Conservation (phyloP, 2,329 filamentous ascomycete genomes). For the Periconia sp. region DNA sequence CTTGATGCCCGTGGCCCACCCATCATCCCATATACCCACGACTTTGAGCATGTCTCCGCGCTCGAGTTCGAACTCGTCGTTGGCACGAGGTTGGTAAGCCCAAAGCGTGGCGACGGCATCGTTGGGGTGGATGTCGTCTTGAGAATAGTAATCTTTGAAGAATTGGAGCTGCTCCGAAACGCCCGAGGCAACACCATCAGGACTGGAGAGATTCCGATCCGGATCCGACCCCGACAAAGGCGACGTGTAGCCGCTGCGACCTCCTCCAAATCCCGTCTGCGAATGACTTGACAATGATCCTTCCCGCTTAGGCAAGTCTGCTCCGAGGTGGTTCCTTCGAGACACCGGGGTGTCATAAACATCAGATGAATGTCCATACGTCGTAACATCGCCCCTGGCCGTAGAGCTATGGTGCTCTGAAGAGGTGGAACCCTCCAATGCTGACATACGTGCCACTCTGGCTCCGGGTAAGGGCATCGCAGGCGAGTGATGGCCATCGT, state of each 20-base stretch:
- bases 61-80: conserved; percentile 90
- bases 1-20: conserved; percentile 93
- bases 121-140: conserved; percentile 90
- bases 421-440: conserved; percentile 73
- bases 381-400: conserved; percentile 24
- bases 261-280: conserved; percentile 58
- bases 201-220: conserved; percentile 75
- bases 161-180: conserved; percentile 94
- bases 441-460: conserved; percentile 93
- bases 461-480: conserved; percentile 72
- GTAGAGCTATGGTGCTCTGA: conserved; percentile 48
- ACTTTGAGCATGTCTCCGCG: conserved; percentile 98
- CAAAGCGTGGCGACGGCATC: conserved; percentile 90
- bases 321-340: conserved; percentile 47
- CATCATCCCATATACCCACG: conserved; percentile 98
- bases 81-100: conserved; percentile 93
- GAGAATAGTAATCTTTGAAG: conserved; percentile 99
- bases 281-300: conserved; percentile 91
- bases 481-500: conserved; percentile 38
- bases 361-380: conserved; percentile 34
- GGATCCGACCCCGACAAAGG: conserved; percentile 56
- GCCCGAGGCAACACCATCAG: conserved; percentile 78
- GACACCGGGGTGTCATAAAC: conserved; percentile 75
- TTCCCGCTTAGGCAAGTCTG: conserved; percentile 64
- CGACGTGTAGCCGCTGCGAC: conserved; percentile 69